phyloP scores from a whole-genome alignment of 2,329 filamentous ascomycete species.

The Fusarium transvaalense region DNA sequence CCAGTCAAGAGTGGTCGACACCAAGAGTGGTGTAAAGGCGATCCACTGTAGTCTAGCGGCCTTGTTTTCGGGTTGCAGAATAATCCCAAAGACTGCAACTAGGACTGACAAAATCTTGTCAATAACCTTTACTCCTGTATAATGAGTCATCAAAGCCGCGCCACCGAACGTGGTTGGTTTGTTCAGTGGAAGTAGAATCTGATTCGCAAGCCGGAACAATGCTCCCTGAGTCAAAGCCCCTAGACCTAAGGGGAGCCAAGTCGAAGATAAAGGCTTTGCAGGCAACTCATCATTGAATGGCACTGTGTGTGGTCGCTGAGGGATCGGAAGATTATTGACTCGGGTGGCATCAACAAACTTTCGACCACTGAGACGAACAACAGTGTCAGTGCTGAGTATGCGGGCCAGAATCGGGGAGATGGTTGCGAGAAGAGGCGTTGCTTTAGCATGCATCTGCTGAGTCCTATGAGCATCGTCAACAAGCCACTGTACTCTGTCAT shows the following conservation, averaged over 20 bases:
- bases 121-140: not conserved
- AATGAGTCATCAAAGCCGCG: fast-evolving
- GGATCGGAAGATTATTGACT: not conserved
- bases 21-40: not conserved
- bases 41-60: not conserved
- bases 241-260: not conserved
- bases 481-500: not conserved
- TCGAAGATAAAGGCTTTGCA: not conserved
- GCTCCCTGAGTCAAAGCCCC: not conserved
- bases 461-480: not conserved
- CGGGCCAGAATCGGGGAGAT: not conserved
- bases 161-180: not conserved
- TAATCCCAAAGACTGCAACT: not conserved
- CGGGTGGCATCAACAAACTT: not conserved
- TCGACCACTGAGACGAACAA: fast-evolving
- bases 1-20: conserved; percentile 11
- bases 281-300: conserved; percentile 1
- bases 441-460: conserved; percentile 1
- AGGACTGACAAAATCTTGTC: not conserved
- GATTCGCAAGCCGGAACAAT: fast-evolving
- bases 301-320: not conserved
- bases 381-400: fast-evolving
- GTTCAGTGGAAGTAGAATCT: fast-evolving
- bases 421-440: not conserved
- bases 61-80: not conserved